Base-by-base conservation (phyloP, 2,329 filamentous ascomycete genomes). In the Fusarium verrucosum region DNA sequence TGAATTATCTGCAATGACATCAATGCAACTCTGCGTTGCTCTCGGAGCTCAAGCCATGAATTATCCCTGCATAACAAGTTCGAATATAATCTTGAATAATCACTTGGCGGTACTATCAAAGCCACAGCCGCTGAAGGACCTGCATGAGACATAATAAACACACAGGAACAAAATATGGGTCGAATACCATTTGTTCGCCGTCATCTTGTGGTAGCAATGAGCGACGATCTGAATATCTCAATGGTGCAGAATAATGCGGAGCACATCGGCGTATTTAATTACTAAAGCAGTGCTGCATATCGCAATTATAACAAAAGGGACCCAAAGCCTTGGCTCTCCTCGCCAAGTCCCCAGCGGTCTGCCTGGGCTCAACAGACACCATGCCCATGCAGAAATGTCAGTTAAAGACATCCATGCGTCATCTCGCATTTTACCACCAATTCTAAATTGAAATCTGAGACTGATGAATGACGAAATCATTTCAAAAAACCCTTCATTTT, bases 151-250 rank as follows among this genome's bases (percentile, higher is more conserved):
- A 50, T 32, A 22, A 43, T 52, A 13, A 17, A 25, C 17, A 30
- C 28, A 16, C 11, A 16, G 28, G 6, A 25, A 25, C 7, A 53
- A 61, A 54, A 46, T 16, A 45, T 25, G 10, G 8, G 10, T 17
- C 13, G 14, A 22, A 10, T 33, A 22, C 25, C 35, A 44, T 47
- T 23, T 17, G 33, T 35, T 16, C 28, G 33, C 4, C 7, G 22
- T 43, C 22, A 28, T 25, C 16, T 40, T 26, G n/a, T 45, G 26
- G 44, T 50, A 36, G 36, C 19, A 40, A 36, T 50, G n/a, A 19
- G 50, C 17, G 61, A 57, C 42, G 61, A 65, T 65, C 61, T 50
- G 44, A 58, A 55, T 47, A 36, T 42, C 13, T 59, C n/a, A 23
- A 44, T 38, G 10, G 10, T 19, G 38, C 16, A 32, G 19, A 40